These are phyloP conservation scores for Tolypocladium pustulatum DNA, from an alignment of 2,329 filamentous ascomycete genomes.

Conservation along the genomic window DNA sequence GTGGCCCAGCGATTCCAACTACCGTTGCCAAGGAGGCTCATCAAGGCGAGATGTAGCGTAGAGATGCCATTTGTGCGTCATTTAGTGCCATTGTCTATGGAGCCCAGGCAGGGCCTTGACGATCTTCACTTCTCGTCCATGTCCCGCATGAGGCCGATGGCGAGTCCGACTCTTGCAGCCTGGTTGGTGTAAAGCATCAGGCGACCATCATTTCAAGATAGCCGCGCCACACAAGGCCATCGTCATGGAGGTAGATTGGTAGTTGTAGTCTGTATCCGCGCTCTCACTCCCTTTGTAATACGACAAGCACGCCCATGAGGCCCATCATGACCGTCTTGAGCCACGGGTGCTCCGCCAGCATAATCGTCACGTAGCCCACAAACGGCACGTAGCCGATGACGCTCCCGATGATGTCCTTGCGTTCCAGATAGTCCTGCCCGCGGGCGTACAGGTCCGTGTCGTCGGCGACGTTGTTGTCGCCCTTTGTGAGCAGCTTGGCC, in stretches of 20 bases:
- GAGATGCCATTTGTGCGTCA: no score
- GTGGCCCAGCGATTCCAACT: no score
- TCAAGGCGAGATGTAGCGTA: no score
- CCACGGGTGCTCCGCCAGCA: constrained; percentile 93
- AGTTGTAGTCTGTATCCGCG: background rate
- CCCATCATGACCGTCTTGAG: constrained; percentile 91
- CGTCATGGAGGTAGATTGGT: background rate
- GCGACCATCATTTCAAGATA: background rate
- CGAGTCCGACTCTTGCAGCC: background rate
- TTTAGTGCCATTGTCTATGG: no score
- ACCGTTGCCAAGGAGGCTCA: no score
- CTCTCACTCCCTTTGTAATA: constrained; percentile 74
- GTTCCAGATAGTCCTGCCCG: constrained; percentile 77
- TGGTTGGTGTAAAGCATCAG: background rate
- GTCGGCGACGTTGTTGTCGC: constrained; percentile 90
- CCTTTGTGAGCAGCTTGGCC: constrained; percentile 83
- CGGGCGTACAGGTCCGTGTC: constrained; percentile 80
- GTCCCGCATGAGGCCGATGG: background rate
- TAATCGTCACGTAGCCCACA: constrained; percentile 93
- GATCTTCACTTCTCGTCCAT: background rate
- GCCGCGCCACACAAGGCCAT: background rate
- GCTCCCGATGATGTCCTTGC: constrained; percentile 86
- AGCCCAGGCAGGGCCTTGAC: no score
- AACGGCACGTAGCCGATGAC: constrained; percentile 88
- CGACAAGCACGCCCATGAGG: constrained; percentile 88